These are phyloP conservation scores for Lupinus albus DNA, from an alignment of 306 rosid species.

Conservation along the genomic window DNA sequence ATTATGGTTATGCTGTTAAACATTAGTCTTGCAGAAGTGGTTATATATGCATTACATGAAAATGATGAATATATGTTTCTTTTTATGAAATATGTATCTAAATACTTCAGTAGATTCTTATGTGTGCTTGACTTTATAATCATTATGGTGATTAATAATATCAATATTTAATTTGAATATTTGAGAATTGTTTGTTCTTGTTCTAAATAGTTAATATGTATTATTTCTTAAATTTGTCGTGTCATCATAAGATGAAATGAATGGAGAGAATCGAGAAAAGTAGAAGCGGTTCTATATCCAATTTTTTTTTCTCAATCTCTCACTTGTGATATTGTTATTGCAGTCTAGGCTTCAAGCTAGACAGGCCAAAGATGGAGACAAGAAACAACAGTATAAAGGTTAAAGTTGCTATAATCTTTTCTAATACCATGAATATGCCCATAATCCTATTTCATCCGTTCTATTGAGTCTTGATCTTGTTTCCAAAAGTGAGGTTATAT, in stretches of 20 bases:
- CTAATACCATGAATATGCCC: slow-evolving; percentile 29
- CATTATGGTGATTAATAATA: background rate
- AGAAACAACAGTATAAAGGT: slow-evolving; percentile 83
- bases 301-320: slow-evolving; percentile 18
- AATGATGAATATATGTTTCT: background rate
- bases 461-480: background rate
- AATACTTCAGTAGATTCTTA: too few species aligned
- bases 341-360: slow-evolving; percentile 94
- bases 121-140: background rate
- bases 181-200: background rate
- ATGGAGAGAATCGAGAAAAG: too few species aligned
- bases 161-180: background rate
- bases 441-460: background rate
- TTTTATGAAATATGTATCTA: background rate
- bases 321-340: slow-evolving; percentile 37
- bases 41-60: background rate
- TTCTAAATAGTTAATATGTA: background rate
- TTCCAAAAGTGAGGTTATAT: background rate
- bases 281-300: background rate
- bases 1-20: too few species aligned
- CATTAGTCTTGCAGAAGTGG: too few species aligned
- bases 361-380: slow-evolving; percentile 72
- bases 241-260: background rate
- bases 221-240: slow-evolving; percentile 1
- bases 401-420: slow-evolving; percentile 27